phyloP scores from a whole-genome alignment of 208 protist genomes.

The Acanthamoeba castellanii region DNA sequence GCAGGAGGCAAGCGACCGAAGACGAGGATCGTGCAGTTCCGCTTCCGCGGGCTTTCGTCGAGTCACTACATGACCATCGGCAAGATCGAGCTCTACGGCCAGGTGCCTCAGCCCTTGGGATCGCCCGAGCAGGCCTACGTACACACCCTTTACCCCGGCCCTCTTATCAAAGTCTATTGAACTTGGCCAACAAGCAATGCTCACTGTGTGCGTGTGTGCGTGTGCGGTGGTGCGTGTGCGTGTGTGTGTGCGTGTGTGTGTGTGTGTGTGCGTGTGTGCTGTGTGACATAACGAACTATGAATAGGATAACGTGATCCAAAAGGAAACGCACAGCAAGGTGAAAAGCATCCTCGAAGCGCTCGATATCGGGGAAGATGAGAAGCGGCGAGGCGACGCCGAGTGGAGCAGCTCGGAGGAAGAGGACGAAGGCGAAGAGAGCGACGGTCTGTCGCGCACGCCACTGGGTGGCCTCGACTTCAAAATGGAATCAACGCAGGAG shows the following conservation, averaged over 20 bases:
- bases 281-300: background rate
- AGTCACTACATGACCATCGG: slow-evolving; percentile 66
- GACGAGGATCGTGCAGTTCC: slow-evolving; percentile 64
- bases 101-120: background rate
- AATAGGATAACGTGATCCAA: background rate
- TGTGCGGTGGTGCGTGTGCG: background rate
- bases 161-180: background rate
- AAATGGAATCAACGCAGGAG: background rate
- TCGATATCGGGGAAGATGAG: background rate
- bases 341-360: background rate
- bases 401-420: background rate
- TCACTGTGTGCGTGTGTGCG: no score
- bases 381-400: background rate
- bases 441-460: background rate
- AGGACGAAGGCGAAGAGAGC: background rate
- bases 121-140: slow-evolving; percentile 40
- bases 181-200: background rate
- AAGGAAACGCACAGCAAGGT: slow-evolving; percentile 12
- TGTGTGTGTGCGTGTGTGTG: background rate
- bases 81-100: slow-evolving; percentile 64
- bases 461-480: background rate
- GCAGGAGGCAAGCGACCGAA: slow-evolving; percentile 26
- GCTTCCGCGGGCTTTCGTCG: slow-evolving; percentile 40
- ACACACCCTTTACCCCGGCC: background rate
- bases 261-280: no score